Base-by-base conservation (phyloP, 176 grass and related monocot species). In the Avena insularis region DNA sequence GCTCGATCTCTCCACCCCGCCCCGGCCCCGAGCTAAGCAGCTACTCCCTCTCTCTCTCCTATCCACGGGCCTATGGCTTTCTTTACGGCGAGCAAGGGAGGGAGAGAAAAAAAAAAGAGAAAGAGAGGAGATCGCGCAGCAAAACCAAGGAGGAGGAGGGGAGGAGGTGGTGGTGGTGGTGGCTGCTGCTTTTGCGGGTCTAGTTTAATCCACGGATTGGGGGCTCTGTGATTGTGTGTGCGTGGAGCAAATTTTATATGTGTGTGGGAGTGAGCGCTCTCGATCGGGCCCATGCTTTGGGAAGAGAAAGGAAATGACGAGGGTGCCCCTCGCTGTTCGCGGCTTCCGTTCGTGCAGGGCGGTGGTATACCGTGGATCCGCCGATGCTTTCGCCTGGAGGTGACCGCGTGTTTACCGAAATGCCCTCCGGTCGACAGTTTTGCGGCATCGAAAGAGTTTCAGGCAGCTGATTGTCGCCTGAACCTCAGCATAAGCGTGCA, bases 211-310 rank as follows among this genome's bases (percentile, higher is more conserved):
- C 68, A 33, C 62, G 79, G 84, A 78, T 72, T 51, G 79, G 73
- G 16, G 79, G 60, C 17, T n/a, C 47, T 33, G 73, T 29, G 79
- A 73, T 59, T 64, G 84, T 76, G 89, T 27, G 89, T 87, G 89
- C 89, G 75, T 33, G 85, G 84, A 83, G 80, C 84, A 14, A 84
- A 79, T 83, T 90, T 90, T 89, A 86, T 87, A 83, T 12, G 71
- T 77, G 53, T 49, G 84, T 84, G 84, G 80, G 89, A 84, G 74
- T 79, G 80, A 73, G 84, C 60, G 80, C 74, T 45, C 71, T 8
- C 12, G 23, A 1, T 51, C 47, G 49, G 62, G 76, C 55, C 49
- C 14, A 8, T 75, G 16, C 51, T n/a, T 12, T 12, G 8, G 4
- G 5, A 2, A 27, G 2, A 0, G n/a, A 35, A 13, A 4, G 1